Conservation (phyloP, 805 yeast genomes). For the Candida nemodendra region DNA sequence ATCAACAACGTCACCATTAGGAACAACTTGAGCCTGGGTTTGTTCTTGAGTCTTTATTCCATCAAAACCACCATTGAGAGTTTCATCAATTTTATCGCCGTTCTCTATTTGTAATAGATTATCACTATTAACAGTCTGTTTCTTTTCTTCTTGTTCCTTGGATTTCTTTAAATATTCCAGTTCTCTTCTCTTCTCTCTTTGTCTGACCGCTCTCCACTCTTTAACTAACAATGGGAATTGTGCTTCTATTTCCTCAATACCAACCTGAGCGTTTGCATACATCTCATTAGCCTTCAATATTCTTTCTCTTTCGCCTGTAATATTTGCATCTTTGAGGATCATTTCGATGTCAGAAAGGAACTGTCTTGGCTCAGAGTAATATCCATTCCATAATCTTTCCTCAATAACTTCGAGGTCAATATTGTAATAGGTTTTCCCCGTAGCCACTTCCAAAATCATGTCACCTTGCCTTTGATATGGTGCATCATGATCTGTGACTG, state of each 20-base stretch:
- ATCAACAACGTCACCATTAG: constrained; percentile 7
- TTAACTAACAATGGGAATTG: constrained; percentile 62
- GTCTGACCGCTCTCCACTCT: constrained; percentile 72
- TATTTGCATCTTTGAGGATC: constrained; percentile 76
- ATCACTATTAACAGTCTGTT: background rate
- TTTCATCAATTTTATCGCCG: constrained; percentile 7
- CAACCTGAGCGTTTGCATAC: constrained; percentile 95
- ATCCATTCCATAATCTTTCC: constrained; percentile 96
- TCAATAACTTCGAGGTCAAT: constrained; percentile 94
- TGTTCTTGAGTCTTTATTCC: constrained; percentile 11
- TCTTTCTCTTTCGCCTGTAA: constrained; percentile 80
- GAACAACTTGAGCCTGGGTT: constrained; percentile 21
- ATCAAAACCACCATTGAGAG: background rate
- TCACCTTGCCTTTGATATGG: constrained; percentile 55
- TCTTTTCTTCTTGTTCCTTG: constrained; percentile 23
- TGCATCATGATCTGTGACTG: constrained; percentile 38
- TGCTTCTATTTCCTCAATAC: constrained; percentile 80
- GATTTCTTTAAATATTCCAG: constrained; percentile 39
- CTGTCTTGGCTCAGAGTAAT: constrained; percentile 87
- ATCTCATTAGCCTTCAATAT: constrained; percentile 83
- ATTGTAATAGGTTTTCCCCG: constrained; percentile 72
- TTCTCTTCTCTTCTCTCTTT: constrained; percentile 60
- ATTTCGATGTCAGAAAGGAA: constrained; percentile 80
- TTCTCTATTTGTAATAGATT: constrained; percentile 4
- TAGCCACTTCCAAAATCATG: constrained; percentile 76